These are phyloP conservation scores for Schwanniomyces vanrijiae DNA, from an alignment of 805 yeast species.

Conservation along the genomic window DNA sequence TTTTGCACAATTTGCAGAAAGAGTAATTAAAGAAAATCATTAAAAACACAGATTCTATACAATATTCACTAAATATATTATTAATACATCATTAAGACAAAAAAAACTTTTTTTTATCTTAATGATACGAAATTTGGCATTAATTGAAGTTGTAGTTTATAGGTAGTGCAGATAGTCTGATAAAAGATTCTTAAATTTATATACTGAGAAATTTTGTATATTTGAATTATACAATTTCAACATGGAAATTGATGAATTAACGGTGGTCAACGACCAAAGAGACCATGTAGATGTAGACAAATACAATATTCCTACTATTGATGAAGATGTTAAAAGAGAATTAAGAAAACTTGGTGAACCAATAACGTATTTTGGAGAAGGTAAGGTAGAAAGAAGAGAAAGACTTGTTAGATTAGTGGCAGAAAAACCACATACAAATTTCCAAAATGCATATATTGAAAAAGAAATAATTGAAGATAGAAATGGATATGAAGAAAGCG, in stretches of 20 bases:
- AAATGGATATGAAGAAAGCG: slow-evolving; percentile 14
- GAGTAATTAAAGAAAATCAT: slow-evolving; percentile 43
- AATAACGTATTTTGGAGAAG: slow-evolving; percentile 57
- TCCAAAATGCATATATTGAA: slow-evolving; percentile 8
- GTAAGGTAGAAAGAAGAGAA: slow-evolving; percentile 56
- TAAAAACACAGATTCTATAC: slow-evolving; percentile 7
- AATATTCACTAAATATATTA: neutral
- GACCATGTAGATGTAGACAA: neutral
- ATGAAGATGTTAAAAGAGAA: slow-evolving; percentile 54
- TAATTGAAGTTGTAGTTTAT: neutral
- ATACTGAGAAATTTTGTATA: neutral
- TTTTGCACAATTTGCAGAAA: slow-evolving; percentile 49
- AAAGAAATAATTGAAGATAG: slow-evolving; percentile 12
- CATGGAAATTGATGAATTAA: slow-evolving; percentile 8
- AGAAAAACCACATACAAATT: slow-evolving; percentile 21
- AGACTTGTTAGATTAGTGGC: slow-evolving; percentile 50
- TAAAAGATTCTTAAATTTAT: neutral
- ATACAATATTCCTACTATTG: slow-evolving; percentile 56
- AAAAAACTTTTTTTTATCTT: too few species aligned
- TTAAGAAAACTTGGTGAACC: slow-evolving; percentile 59
- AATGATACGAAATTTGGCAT: too few species aligned
- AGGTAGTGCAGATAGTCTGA: neutral
- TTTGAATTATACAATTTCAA: neutral
- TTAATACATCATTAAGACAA: too few species aligned
- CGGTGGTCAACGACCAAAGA: slow-evolving; percentile 5